Percentiles rank a stretch among this genome's conserved stretches.
phyloP scores from a whole-genome alignment of 2,329 filamentous ascomycete species.

The Triangularia verruculosa region DNA sequence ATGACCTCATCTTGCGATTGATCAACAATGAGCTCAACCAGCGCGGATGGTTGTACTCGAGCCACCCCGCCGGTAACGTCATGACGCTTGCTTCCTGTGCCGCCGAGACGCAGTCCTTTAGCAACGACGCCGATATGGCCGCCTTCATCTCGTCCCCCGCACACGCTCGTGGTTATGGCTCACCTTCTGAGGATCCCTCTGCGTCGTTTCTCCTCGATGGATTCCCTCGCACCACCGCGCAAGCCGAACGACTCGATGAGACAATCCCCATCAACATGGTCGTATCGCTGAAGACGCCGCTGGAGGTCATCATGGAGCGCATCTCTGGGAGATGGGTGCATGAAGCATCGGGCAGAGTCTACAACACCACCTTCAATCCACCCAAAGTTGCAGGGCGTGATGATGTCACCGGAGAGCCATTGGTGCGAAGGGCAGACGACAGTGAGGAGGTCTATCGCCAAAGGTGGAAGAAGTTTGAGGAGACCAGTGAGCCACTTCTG shows the following conservation, averaged over 20 bases:
- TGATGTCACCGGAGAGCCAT: constrained; percentile 83
- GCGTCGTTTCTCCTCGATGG: constrained; percentile 95
- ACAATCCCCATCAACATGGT: constrained; percentile 94
- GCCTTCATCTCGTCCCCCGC: constrained; percentile 41
- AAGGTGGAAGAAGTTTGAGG: constrained; percentile 78
- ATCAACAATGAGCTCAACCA: constrained; percentile 85
- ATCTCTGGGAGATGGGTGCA: constrained; percentile 94
- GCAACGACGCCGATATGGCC: constrained; percentile 38
- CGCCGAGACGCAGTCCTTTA: constrained; percentile 36
- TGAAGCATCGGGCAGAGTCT: constrained; percentile 83
- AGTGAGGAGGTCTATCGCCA: constrained; percentile 80
- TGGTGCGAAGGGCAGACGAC: constrained; percentile 83
- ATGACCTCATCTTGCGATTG: constrained; percentile 85
- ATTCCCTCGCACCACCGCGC: constrained; percentile 82
- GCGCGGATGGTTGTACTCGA: constrained; percentile 73
- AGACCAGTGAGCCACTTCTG: constrained; percentile 79
- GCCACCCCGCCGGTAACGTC: constrained; percentile 41
- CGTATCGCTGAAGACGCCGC: constrained; percentile 80
- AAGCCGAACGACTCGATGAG: constrained; percentile 73
- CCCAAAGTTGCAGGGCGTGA: constrained; percentile 78
- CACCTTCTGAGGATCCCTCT: constrained; percentile 63
- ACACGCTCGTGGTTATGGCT: constrained; percentile 38
- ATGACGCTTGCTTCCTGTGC: constrained; percentile 50
- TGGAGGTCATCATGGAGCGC: constrained; percentile 80
- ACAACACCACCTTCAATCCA: constrained; percentile 91